These are phyloP conservation scores for Yarrowia sp. DNA, from an alignment of 805 yeast species.

Conservation along the genomic window DNA sequence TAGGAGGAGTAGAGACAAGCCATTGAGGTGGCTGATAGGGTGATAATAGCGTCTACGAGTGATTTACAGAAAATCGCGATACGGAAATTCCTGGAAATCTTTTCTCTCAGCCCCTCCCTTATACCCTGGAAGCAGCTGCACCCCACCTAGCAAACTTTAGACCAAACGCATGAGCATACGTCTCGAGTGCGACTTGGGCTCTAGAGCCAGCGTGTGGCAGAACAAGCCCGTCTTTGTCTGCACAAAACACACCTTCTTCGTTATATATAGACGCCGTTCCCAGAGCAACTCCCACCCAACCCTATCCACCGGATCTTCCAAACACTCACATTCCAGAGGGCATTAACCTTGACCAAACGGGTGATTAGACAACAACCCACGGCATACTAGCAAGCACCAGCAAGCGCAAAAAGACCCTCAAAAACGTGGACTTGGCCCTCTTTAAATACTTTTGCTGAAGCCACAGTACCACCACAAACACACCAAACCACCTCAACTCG, in stretches of 20 bases:
- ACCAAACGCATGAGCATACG: background rate
- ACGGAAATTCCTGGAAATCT: too few relatives aligned
- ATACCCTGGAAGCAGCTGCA: background rate
- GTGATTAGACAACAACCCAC: background rate
- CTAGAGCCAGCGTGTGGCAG: background rate
- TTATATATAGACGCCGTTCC: background rate
- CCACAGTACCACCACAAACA: background rate
- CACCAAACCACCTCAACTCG: background rate
- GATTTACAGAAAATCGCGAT: too few relatives aligned
- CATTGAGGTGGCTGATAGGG: too few relatives aligned
- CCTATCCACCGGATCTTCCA: background rate
- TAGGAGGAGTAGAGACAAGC: too few relatives aligned
- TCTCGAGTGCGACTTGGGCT: background rate
- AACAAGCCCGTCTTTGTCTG: background rate
- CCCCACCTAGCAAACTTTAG: conserved; percentile 23
- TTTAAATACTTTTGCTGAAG: background rate
- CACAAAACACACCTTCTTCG: too few relatives aligned
- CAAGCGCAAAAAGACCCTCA: background rate
- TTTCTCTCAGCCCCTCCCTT: background rate
- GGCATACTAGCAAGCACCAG: background rate
- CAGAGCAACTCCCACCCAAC: background rate
- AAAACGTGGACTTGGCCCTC: too few relatives aligned
- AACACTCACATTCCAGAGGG: conserved; percentile 6
- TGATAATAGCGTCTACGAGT: too few relatives aligned
- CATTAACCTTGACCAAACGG: background rate